A percentile compares a stretch with the other conserved stretches of the same genome.
Evolutionary conservation across 2,329 filamentous ascomycete genomes (phyloP).

Genomic region (Cytospora chrysosperma): DNA sequence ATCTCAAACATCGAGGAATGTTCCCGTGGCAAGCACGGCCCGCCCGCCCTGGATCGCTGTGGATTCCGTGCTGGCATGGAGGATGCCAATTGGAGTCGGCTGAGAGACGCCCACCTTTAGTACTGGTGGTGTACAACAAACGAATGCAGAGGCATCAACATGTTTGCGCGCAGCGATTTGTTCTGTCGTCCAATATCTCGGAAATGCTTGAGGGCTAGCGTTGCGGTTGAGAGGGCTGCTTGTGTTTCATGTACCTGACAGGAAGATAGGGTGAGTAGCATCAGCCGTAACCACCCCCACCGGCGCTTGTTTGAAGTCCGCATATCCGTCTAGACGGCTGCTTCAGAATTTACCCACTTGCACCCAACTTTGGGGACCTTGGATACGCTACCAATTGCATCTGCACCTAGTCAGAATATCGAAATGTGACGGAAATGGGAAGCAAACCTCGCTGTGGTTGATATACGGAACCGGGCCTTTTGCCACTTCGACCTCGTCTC

Average conservation of each 20-base stretch:
- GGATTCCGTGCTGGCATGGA: conserved; percentile 12
- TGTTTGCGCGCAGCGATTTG: conserved; percentile 6
- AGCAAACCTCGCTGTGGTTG: background rate
- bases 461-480: background rate
- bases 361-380: conserved; percentile 12
- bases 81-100: conserved; percentile 13
- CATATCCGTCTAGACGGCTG: conserved; percentile 8
- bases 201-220: conserved; percentile 12
- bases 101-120: conserved; percentile 16
- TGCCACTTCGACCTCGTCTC: background rate
- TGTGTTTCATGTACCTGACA: conserved; percentile 26
- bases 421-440: conserved; percentile 7
- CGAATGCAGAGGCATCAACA: conserved; percentile 1
- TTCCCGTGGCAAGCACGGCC: conserved; percentile 4
- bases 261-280: conserved; percentile 19
- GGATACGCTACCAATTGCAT: background rate
- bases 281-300: conserved; percentile 15
- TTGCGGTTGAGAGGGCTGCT: conserved; percentile 19
- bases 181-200: conserved; percentile 6
- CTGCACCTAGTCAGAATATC: conserved; percentile 13
- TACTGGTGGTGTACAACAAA: conserved; percentile 7
- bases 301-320: conserved; percentile 20
- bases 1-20: conserved; percentile 16
- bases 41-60: conserved; percentile 1
- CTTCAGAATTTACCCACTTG: conserved; percentile 4